These are phyloP conservation scores for Elasticomyces elasticus DNA, from an alignment of 495 filamentous ascomycete species.

Conservation along the genomic window DNA sequence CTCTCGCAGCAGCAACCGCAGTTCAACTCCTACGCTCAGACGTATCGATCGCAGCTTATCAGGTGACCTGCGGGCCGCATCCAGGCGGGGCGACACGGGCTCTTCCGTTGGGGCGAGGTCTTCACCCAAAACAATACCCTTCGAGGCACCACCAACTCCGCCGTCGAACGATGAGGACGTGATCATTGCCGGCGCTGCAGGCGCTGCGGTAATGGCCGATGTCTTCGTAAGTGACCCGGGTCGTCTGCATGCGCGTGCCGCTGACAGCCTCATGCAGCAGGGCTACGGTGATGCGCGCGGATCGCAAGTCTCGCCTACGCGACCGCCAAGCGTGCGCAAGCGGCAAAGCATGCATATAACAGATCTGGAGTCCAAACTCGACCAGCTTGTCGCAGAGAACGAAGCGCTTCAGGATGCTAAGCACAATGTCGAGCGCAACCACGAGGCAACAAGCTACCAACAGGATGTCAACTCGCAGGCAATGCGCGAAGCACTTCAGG, in stretches of 20 bases:
- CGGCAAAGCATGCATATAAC: conserved; percentile 94
- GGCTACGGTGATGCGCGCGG: conserved; percentile 87
- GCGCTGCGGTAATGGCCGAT: conserved; percentile 77
- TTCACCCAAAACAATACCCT: conserved; percentile 27
- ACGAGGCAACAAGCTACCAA: conserved; percentile 40
- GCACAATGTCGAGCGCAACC: conserved; percentile 51
- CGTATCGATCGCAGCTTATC: conserved; percentile 63
- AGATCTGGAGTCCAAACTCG: conserved; percentile 66
- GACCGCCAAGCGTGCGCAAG: conserved; percentile 84
- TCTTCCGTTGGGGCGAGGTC: conserved; percentile 19
- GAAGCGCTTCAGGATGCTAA: conserved; percentile 62
- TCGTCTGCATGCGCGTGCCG: neutral
- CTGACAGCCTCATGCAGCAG: conserved; percentile 48
- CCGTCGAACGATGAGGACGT: conserved; percentile 61
- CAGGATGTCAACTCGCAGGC: conserved; percentile 43
- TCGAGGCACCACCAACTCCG: conserved; percentile 41
- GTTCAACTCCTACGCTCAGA: conserved; percentile 56
- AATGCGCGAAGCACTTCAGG: conserved; percentile 46
- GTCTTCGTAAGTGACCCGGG: conserved; percentile 69
- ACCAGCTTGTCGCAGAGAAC: conserved; percentile 74
- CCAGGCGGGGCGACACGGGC: conserved; percentile 33
- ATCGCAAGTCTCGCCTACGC: conserved; percentile 85
- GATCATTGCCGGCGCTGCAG: conserved; percentile 78
- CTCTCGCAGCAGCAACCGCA: conserved; percentile 47
- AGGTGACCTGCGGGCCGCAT: conserved; percentile 69